Conservation (phyloP, 164 flowering plant genomes). For the Platanus orientalis region DNA sequence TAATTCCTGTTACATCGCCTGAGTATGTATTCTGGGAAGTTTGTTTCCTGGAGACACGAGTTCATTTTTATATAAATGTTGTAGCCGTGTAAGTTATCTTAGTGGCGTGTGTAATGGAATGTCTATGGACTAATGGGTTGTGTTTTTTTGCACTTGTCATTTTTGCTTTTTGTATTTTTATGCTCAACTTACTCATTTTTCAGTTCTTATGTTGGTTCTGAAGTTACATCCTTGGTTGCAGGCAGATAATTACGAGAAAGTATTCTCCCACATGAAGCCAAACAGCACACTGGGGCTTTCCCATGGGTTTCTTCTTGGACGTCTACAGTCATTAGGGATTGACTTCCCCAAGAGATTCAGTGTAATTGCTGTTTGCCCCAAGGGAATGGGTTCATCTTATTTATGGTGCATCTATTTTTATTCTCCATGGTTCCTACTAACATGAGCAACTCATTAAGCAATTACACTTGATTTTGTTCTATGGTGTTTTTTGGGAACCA, state of each 20-base stretch:
- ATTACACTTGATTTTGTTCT: too few species aligned
- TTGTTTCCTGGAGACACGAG: too few species aligned
- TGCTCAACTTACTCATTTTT: not conserved
- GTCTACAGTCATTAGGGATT: slow-evolving; percentile 76
- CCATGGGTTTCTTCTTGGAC: slow-evolving; percentile 96
- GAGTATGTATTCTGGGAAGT: too few species aligned
- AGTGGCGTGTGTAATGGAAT: too few species aligned
- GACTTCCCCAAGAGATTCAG: slow-evolving; percentile 95
- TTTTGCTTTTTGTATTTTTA: not conserved
- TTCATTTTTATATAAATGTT: too few species aligned
- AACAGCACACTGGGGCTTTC: slow-evolving; percentile 96
- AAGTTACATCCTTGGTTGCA: slow-evolving; percentile 26
- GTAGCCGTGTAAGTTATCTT: too few species aligned
- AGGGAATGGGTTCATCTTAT: too few species aligned
- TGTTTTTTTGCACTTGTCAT: not conserved
- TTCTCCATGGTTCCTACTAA: too few species aligned
- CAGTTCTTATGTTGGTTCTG: not conserved
- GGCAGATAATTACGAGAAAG: slow-evolving; percentile 94
- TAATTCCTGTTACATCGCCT: too few species aligned
- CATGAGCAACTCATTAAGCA: too few species aligned
- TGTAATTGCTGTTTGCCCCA: slow-evolving; percentile 95
- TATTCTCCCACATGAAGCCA: slow-evolving; percentile 94
- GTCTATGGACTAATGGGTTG: not conserved
- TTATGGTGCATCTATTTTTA: too few species aligned
- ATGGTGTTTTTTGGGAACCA: too few species aligned